Conservation (phyloP, 345 rosid species). For the Geranium rotundifolium region DNA sequence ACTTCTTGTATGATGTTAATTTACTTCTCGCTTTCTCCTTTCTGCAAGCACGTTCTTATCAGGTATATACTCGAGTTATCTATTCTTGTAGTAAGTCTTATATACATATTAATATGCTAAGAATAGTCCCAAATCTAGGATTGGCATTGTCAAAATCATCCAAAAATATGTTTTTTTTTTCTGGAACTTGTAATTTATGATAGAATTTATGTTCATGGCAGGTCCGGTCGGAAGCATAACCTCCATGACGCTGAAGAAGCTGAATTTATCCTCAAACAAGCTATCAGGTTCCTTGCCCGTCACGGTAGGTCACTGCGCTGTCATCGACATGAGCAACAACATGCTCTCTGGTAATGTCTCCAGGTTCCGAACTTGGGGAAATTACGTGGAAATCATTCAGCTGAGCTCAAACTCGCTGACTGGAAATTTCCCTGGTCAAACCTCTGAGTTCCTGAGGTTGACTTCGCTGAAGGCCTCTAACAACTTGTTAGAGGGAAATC, state of each 20-base stretch:
- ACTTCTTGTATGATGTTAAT: no score
- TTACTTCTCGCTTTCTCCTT: no score
- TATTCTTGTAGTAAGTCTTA: no score
- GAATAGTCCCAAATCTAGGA: no score
- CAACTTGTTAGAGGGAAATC: slow-evolving; percentile 57
- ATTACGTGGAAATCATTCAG: slow-evolving; percentile 55
- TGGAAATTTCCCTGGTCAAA: slow-evolving; percentile 52
- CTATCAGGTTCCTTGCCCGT: slow-evolving; percentile 58
- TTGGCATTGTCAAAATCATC: no score
- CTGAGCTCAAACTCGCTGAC: slow-evolving; percentile 63
- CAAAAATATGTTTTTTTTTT: background rate
- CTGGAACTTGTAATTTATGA: no score
- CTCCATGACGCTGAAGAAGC: slow-evolving; percentile 61
- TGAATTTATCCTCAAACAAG: slow-evolving; percentile 67
- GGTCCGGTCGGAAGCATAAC: slow-evolving; percentile 67
- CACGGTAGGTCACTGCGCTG: slow-evolving; percentile 51
- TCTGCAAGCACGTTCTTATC: no score
- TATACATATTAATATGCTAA: no score
- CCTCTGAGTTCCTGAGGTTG: slow-evolving; percentile 69
- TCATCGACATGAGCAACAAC: slow-evolving; percentile 69
- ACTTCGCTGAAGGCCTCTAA: slow-evolving; percentile 43
- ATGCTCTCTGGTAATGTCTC: slow-evolving; percentile 59
- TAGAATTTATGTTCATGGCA: slow-evolving; percentile 20
- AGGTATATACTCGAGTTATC: no score
- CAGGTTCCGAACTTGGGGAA: slow-evolving; percentile 71